Conservation (phyloP, 2,329 filamentous ascomycete genomes). For the Raffaelea albimanens region DNA sequence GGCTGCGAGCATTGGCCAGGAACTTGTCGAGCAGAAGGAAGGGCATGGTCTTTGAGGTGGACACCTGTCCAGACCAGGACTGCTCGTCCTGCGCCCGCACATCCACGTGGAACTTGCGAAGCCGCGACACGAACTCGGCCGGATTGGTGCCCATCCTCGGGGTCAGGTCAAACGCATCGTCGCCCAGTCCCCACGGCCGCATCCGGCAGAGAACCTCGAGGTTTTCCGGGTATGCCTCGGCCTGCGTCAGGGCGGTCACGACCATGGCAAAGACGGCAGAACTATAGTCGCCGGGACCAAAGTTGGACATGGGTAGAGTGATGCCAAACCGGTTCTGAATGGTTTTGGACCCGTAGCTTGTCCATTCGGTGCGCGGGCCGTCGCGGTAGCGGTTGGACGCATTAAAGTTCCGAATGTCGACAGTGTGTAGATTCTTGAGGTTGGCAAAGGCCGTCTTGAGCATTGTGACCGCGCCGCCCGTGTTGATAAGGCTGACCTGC, state of each 20-base stretch:
- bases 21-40: slow-evolving; percentile 21
- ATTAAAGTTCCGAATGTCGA: slow-evolving; percentile 52
- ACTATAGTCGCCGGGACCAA: slow-evolving; percentile 14
- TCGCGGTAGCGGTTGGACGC: slow-evolving; percentile 41
- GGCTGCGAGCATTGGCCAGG: slow-evolving; percentile 27
- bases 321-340: slow-evolving; percentile 24
- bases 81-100: slow-evolving; percentile 6
- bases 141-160: slow-evolving; percentile 26
- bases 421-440: slow-evolving; percentile 41
- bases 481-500: slow-evolving; percentile 25
- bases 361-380: slow-evolving; percentile 31
- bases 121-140: slow-evolving; percentile 29
- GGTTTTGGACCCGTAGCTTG: slow-evolving; percentile 42
- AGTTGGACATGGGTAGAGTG: too few relatives aligned
- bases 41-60: slow-evolving; percentile 13
- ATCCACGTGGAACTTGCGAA: slow-evolving; percentile 35
- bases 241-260: too few relatives aligned
- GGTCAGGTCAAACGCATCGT: slow-evolving; percentile 37
- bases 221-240: slow-evolving; percentile 25
- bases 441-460: slow-evolving; percentile 46
- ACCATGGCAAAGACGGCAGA: slow-evolving; percentile 32
- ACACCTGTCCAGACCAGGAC: too few relatives aligned
- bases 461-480: slow-evolving; percentile 41
- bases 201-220: slow-evolving; percentile 38
- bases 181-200: slow-evolving; percentile 20